Evolutionary conservation across 2,329 filamentous ascomycete species (phyloP), one percentile per base, ranked within the genome.

Genomic region (Ceratocystis cubensis): DNA sequence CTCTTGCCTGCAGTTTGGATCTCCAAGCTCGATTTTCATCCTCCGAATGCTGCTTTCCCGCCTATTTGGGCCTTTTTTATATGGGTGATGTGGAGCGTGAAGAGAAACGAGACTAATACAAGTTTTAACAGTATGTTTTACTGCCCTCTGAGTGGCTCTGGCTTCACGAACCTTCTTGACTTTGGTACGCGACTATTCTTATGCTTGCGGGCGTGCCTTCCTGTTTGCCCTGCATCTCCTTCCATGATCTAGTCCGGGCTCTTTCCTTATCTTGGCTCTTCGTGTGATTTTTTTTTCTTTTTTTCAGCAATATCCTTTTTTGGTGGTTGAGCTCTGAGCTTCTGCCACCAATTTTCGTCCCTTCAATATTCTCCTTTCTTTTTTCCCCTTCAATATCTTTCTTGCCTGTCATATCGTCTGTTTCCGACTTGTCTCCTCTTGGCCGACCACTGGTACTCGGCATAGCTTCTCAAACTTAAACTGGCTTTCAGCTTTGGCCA

Each of bases 1-100:
- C 28, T 64, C 62, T 33, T 28, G 53, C 53, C 53, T 57, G 53
- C 53, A 57, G 53, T 17, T 57, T 57, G 53, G 53, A 57, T 57
- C 53, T 57, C 53, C 53, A 57, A 30, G 53, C 53, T 57, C 53
- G 13, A 57, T 57, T 57, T 57, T 57, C 22, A 30, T 57, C 22
- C 20, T 25, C 30, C 20, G 28, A 25, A 57, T 33, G 53, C n/a
- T 28, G 48, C 22, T 50, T 50, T 50, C 48, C 48, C 48, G 48
- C 48, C 48, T 50, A 50, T 50, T 50, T 50, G 48, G 48, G 48
- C 48, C 48, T 50, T 20, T 50, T 2, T 17, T 20, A 50, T 57
- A 22, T 28, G 22, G 22, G n/a, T 17, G 22, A 22, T 50, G 46
- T 50, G 53, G 53, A 57, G 53, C 37, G 10, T 41, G 37, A 41